phyloP scores from a whole-genome alignment of 768 basidiomycete species.

The Mrakia gelida region DNA sequence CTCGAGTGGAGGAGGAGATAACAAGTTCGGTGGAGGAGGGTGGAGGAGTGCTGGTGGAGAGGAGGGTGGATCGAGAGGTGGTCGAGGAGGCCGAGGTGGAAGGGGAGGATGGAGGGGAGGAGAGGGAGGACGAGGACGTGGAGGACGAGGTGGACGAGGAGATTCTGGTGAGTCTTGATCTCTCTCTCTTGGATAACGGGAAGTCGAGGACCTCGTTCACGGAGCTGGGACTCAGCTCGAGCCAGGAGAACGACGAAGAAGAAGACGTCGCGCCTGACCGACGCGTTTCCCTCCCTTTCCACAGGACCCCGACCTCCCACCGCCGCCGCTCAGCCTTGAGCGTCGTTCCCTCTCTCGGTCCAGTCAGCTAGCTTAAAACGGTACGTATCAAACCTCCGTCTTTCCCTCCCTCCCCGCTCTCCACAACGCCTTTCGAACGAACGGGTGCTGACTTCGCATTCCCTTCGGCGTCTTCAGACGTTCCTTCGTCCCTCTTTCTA shows the following conservation, averaged over 20 bases:
- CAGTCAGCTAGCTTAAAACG: not conserved
- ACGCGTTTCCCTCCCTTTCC: not conserved
- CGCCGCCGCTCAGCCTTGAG: conserved; percentile 4
- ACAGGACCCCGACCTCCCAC: conserved; percentile 5
- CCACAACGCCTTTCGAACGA: not conserved
- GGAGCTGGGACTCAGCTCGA: not conserved
- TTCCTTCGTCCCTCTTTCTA: not conserved
- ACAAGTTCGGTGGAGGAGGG: conserved; percentile 20
- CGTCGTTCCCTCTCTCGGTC: not conserved
- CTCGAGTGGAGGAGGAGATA: not conserved
- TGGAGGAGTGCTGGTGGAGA: conserved; percentile 14
- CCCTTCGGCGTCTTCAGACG: not conserved
- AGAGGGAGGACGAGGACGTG: not conserved
- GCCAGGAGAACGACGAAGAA: not conserved
- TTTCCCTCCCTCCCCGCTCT: not conserved
- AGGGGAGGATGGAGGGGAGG: not conserved
- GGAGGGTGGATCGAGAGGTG: conserved; percentile 7
- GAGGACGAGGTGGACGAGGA: conserved; percentile 1
- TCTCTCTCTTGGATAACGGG: not conserved
- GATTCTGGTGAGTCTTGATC: not conserved
- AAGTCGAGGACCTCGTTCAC: too few relatives aligned
- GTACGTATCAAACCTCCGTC: not conserved
- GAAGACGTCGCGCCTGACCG: not conserved
- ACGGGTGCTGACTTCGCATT: not conserved
- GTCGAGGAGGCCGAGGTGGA: not conserved